These are phyloP conservation scores for Hordeum pubiflorum DNA, from an alignment of 202 grass and related monocot species.

Conservation along the genomic window DNA sequence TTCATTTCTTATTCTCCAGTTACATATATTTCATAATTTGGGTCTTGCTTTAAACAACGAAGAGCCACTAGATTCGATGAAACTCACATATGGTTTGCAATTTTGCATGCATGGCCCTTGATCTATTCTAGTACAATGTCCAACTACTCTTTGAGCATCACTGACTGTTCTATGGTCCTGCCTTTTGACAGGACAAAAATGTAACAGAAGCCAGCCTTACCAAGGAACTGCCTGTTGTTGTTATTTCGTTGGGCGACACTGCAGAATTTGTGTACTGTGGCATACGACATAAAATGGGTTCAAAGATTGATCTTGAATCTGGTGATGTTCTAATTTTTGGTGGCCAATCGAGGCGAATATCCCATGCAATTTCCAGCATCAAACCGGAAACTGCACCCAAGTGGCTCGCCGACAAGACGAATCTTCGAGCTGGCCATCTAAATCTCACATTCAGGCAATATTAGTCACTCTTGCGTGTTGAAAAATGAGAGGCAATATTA, in stretches of 20 bases:
- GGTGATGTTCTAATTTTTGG: slow-evolving; percentile 57
- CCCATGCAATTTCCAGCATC: slow-evolving; percentile 37
- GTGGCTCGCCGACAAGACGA: slow-evolving; percentile 26
- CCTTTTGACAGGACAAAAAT: slow-evolving; percentile 40
- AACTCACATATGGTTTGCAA: too few species aligned
- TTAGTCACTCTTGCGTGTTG: too few species aligned
- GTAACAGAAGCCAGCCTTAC: slow-evolving; percentile 27
- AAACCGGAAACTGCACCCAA: slow-evolving; percentile 22
- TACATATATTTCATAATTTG: too few species aligned
- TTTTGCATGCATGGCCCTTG: too few species aligned
- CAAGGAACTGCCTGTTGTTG: slow-evolving; percentile 52
- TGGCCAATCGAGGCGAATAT: slow-evolving; percentile 40
- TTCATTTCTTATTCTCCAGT: too few species aligned
- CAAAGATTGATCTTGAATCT: slow-evolving; percentile 40
- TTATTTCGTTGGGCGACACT: slow-evolving; percentile 39
- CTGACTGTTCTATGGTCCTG: too few species aligned
- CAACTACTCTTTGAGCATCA: too few species aligned
- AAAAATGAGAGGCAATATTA: background rate
- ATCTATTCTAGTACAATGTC: too few species aligned
- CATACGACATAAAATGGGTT: slow-evolving; percentile 1
- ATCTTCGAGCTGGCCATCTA: slow-evolving; percentile 37
- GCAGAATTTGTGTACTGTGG: slow-evolving; percentile 47
- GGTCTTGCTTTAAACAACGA: too few species aligned
- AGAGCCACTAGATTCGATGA: too few species aligned
- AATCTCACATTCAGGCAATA: slow-evolving; percentile 54